These are phyloP conservation scores for Podaxis pistillaris DNA, from an alignment of 768 basidiomycete species.

Conservation along the genomic window DNA sequence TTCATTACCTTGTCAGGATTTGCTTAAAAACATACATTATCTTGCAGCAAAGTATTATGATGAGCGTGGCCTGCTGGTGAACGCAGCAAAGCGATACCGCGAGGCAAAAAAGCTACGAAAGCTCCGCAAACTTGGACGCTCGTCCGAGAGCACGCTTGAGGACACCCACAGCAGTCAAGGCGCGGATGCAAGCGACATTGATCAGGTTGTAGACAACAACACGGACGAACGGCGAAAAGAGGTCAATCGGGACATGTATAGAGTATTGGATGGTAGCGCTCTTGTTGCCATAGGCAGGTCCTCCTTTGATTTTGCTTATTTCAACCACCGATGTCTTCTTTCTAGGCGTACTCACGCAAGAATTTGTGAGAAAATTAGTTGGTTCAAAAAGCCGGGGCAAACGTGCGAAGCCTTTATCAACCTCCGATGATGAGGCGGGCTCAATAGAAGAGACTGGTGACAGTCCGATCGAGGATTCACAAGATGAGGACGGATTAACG, in stretches of 20 bases:
- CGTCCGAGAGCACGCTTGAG: not conserved
- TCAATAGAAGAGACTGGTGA: constrained; percentile 16
- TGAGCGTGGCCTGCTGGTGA: constrained; percentile 56
- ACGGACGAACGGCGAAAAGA: constrained; percentile 19
- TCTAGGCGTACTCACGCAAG: constrained; percentile 68
- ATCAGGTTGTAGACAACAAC: constrained; percentile 10
- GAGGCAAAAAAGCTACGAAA: constrained; percentile 35
- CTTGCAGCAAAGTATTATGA: constrained; percentile 54
- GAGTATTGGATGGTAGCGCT: constrained; percentile 68
- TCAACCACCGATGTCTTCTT: not conserved
- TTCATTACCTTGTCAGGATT: constrained; percentile 33
- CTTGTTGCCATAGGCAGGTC: constrained; percentile 66
- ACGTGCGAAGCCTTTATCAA: not conserved
- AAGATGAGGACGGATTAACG: constrained; percentile 13
- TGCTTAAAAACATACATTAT: constrained; percentile 49
- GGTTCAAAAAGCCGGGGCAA: not conserved
- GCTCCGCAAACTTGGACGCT: not conserved
- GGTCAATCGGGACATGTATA: constrained; percentile 66
- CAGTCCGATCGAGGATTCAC: constrained; percentile 12
- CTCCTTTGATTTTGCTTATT: not conserved
- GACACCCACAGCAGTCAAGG: constrained; percentile 17
- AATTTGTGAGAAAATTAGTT: constrained; percentile 50
- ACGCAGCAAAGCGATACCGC: constrained; percentile 47
- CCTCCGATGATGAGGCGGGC: constrained; percentile 17
- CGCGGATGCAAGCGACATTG: constrained; percentile 10